phyloP scores from a whole-genome alignment of 1,284 basidiomycete genomes.

The Hemileia vastatrix region DNA sequence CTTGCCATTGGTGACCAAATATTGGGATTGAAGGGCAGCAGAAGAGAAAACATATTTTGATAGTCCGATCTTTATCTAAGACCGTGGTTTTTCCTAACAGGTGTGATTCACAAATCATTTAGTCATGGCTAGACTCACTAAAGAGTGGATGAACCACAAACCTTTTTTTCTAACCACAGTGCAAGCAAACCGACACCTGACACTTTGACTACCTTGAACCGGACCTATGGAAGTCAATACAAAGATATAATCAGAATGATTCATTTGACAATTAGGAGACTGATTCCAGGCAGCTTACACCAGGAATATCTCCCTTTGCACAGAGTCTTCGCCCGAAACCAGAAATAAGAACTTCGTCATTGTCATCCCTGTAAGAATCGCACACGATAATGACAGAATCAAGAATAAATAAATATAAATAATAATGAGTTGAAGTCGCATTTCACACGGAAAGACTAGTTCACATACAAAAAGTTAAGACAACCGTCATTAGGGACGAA shows the following conservation, averaged over 20 bases:
- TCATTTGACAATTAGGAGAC: constrained; percentile 22
- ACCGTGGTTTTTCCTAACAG: too few relatives aligned
- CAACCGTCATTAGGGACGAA: constrained; percentile 88
- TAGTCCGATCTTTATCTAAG: too few relatives aligned
- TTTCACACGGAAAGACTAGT: not conserved
- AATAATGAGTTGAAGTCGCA: not conserved
- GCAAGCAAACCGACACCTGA: constrained; percentile 95
- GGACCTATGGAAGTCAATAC: constrained; percentile 56
- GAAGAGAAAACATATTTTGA: too few relatives aligned
- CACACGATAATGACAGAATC: not conserved
- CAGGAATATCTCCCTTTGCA: constrained; percentile 78
- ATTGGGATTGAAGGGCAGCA: too few relatives aligned
- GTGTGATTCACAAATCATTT: too few relatives aligned
- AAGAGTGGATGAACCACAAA: constrained; percentile 46
- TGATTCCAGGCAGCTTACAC: constrained; percentile 44
- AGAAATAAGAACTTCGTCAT: constrained; percentile 71
- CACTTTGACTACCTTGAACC: constrained; percentile 99
- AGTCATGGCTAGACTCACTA: too few relatives aligned
- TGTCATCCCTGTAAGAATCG: constrained; percentile 8
- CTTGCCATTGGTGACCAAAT: too few relatives aligned
- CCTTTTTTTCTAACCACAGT: constrained; percentile 99
- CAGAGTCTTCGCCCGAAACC: constrained; percentile 99
- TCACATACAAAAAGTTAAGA: constrained; percentile 62
- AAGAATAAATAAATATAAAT: not conserved
- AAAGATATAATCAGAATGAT: not conserved